A percentile compares a stretch with the other conserved stretches of the same genome.
Evolutionary conservation across 2,329 filamentous ascomycete genomes (phyloP).

Genomic region (Exophiala alcalophila): DNA sequence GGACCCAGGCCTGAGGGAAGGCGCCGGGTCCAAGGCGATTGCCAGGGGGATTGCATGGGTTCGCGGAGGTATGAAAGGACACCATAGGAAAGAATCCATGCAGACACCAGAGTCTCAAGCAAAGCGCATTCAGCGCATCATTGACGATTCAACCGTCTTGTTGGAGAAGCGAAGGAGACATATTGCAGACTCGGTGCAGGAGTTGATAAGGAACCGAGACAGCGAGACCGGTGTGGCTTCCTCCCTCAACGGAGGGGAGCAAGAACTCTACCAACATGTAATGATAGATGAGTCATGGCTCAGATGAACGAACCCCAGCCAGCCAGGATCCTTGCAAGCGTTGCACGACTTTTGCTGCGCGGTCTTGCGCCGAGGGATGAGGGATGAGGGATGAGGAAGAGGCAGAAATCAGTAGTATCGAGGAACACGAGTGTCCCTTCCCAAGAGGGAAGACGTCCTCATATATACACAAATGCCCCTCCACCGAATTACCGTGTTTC

Average conservation of each 20-base stretch:
- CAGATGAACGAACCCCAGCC: too few relatives aligned
- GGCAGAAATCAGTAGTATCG: background rate
- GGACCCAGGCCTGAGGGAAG: background rate
- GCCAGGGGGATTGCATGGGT: too few relatives aligned
- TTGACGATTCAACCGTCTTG: background rate
- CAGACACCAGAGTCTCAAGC: background rate
- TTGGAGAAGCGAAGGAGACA: background rate
- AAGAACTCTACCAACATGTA: background rate
- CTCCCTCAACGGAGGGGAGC: background rate
- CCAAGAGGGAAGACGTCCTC: background rate
- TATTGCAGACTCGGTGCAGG: background rate
- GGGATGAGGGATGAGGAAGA: background rate
- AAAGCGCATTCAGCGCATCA: background rate
- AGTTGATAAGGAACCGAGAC: background rate
- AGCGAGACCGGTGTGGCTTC: too few relatives aligned
- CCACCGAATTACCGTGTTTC: background rate
- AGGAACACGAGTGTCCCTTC: too few relatives aligned
- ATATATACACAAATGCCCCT: slow-evolving; percentile 1
- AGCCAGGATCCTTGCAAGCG: too few relatives aligned
- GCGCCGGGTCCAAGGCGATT: background rate
- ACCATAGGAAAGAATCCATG: background rate
- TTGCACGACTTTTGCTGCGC: too few relatives aligned
- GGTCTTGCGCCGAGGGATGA: background rate
- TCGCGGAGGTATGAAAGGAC: background rate
- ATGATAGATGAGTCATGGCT: background rate